Percentiles rank a stretch among this genome's conserved stretches.
Conservation (phyloP, 2,329 filamentous ascomycete species). For the Penicillium concentricum region DNA sequence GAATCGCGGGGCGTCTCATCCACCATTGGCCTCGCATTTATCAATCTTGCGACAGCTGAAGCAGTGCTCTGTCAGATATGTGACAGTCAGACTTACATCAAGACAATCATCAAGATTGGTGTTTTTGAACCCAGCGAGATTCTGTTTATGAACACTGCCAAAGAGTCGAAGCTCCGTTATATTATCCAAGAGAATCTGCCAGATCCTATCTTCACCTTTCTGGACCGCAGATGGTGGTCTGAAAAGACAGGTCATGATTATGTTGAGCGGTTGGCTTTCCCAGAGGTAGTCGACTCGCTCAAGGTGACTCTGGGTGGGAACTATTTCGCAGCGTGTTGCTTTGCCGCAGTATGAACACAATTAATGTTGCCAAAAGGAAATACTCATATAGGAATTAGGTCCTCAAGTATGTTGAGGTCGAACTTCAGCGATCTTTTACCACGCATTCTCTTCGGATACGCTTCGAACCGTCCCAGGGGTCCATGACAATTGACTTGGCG, state of each 20-base stretch:
- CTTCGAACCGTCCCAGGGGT: slow-evolving; percentile 84
- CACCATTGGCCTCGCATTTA: slow-evolving; percentile 78
- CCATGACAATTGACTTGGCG: slow-evolving; percentile 92
- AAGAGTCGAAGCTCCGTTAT: slow-evolving; percentile 71
- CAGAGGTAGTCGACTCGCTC: slow-evolving; percentile 75
- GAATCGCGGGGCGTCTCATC: slow-evolving; percentile 86
- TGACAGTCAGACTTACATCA: slow-evolving; percentile 88
- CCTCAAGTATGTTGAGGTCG: slow-evolving; percentile 75
- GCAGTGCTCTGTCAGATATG: slow-evolving; percentile 85
- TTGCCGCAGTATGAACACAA: slow-evolving; percentile 69
- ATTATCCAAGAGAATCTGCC: slow-evolving; percentile 72
- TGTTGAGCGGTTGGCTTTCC: slow-evolving; percentile 75
- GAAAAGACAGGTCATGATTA: slow-evolving; percentile 74
- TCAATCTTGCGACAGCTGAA: slow-evolving; percentile 83
- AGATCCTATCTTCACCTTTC: slow-evolving; percentile 59
- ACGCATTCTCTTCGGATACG: slow-evolving; percentile 80
- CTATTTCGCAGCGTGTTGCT: slow-evolving; percentile 79
- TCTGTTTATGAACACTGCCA: slow-evolving; percentile 71
- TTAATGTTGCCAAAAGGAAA: neutral
- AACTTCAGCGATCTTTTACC: slow-evolving; percentile 66
- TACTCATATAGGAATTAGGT: slow-evolving; percentile 52
- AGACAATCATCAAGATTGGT: slow-evolving; percentile 80
- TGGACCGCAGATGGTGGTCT: slow-evolving; percentile 81
- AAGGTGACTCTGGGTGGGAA: slow-evolving; percentile 78
- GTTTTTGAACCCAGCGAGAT: slow-evolving; percentile 79